Evolutionary conservation across 73 alveolate genomes (phyloP).

Genomic region (Paramecium sexaurelia): DNA sequence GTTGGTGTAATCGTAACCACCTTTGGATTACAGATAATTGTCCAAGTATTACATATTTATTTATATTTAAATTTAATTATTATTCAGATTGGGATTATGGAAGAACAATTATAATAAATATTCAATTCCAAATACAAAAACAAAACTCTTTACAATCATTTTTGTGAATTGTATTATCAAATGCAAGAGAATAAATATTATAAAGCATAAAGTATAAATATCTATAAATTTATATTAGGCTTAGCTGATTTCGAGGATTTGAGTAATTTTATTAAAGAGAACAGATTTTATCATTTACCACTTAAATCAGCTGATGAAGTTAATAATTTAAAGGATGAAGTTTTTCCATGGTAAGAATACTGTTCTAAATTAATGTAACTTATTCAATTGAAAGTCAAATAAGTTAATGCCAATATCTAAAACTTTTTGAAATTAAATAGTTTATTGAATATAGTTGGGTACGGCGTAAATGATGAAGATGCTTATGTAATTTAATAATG

Average conservation of each 20-base stretch:
- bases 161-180: conserved; percentile 7
- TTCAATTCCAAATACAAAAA: conserved; percentile 7
- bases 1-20: conserved; percentile 34
- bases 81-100: conserved; percentile 55
- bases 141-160: conserved; percentile 21
- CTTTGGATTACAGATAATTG: conserved; percentile 4
- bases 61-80: background rate
- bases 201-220: background rate
- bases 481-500: conserved; percentile 20
- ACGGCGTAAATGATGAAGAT: conserved; percentile 43
- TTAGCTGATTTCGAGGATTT: conserved; percentile 30
- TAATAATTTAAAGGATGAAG: background rate
- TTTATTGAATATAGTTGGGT: background rate
- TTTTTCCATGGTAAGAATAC: conserved; percentile 13
- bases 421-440: conserved; percentile 8
- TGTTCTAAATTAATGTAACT: background rate
- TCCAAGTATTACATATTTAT: conserved; percentile 5
- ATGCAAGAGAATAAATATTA: conserved; percentile 47
- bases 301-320: conserved; percentile 50
- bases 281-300: conserved; percentile 15
- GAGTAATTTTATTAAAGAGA: conserved; percentile 47
- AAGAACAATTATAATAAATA: conserved; percentile 24
- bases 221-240: background rate
- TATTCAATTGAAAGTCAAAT: background rate
- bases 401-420: conserved; percentile 11